Evolutionary conservation across 1,284 basidiomycete species (phyloP).

Genomic region (Cyathus pygmaeus): DNA sequence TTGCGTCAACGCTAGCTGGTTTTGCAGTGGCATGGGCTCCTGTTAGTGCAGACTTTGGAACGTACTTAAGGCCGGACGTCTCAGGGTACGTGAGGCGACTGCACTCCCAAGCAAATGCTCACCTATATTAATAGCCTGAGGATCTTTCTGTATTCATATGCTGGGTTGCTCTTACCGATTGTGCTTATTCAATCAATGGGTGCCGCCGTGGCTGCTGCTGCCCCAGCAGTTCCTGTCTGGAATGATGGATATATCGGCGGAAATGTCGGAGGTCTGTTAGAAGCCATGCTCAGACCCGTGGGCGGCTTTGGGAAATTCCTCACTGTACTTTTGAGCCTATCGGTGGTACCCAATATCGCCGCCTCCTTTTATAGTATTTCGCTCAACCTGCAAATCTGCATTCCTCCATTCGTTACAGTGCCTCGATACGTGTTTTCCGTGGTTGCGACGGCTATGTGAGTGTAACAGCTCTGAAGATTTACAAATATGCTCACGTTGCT

Average conservation of each 20-base stretch:
- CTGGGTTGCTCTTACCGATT: constrained; percentile 79
- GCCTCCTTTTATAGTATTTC: constrained; percentile 87
- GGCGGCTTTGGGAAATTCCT: constrained; percentile 88
- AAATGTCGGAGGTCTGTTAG: constrained; percentile 80
- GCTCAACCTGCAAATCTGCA: constrained; percentile 82
- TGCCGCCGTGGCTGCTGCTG: constrained; percentile 73
- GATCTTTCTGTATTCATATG: constrained; percentile 79
- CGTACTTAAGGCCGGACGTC: constrained; percentile 67
- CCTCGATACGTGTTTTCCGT: constrained; percentile 91
- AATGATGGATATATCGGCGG: constrained; percentile 64
- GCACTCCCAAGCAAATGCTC: background rate
- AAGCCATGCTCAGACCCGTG: constrained; percentile 76
- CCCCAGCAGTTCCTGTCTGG: constrained; percentile 74
- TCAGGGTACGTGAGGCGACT: constrained; percentile 54
- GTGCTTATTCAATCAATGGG: constrained; percentile 77
- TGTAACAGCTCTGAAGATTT: constrained; percentile 15
- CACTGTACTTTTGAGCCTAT: constrained; percentile 84
- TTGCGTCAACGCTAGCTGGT: constrained; percentile 76
- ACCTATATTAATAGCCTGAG: constrained; percentile 55
- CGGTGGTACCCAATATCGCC: constrained; percentile 86
- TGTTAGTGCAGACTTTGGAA: constrained; percentile 79
- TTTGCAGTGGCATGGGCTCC: constrained; percentile 77
- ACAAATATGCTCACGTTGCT: background rate
- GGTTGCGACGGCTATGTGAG: constrained; percentile 82
- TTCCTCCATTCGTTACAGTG: constrained; percentile 73